Conservation (phyloP, 148 eudicot species). For the Suaeda aralocaspica region DNA sequence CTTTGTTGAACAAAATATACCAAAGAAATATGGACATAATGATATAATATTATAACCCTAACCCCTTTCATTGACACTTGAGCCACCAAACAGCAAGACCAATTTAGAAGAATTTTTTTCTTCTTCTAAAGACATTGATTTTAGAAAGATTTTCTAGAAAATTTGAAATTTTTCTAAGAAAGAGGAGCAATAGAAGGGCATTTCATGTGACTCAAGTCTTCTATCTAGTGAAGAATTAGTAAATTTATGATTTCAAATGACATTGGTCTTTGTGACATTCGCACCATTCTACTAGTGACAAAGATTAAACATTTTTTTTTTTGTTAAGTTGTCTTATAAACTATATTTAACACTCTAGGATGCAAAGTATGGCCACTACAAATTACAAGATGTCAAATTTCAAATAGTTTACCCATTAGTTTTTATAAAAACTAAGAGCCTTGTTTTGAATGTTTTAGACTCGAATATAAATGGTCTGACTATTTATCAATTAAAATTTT, state of each 20-base stretch:
- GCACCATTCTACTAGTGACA: not conserved
- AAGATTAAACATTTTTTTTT: not conserved
- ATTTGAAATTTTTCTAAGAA: conserved; percentile 6
- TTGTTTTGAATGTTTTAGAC: too few species aligned
- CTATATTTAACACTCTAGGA: not conserved
- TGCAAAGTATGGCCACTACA: too few species aligned
- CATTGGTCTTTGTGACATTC: conserved; percentile 1
- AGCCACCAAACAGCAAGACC: conserved; percentile 13
- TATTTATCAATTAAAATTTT: too few species aligned
- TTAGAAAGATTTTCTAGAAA: conserved; percentile 6
- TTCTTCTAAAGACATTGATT: conserved; percentile 10
- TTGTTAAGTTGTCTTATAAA: not conserved
- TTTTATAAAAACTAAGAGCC: too few species aligned
- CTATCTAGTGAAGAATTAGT: not conserved
- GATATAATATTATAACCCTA: not conserved
- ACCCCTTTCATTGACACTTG: conserved; percentile 17
- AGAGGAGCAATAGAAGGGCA: conserved; percentile 26
- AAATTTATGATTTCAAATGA: not conserved
- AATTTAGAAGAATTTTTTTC: conserved; percentile 27
- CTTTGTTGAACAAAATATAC: conserved; percentile 5
- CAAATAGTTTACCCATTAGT: too few species aligned
- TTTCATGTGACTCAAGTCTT: conserved; percentile 23
- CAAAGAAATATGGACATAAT: conserved; percentile 8
- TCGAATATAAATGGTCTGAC: too few species aligned
- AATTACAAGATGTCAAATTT: too few species aligned